These are phyloP conservation scores for Cyberlindnera sargentensis DNA, from an alignment of 805 yeast genomes.

Conservation along the genomic window DNA sequence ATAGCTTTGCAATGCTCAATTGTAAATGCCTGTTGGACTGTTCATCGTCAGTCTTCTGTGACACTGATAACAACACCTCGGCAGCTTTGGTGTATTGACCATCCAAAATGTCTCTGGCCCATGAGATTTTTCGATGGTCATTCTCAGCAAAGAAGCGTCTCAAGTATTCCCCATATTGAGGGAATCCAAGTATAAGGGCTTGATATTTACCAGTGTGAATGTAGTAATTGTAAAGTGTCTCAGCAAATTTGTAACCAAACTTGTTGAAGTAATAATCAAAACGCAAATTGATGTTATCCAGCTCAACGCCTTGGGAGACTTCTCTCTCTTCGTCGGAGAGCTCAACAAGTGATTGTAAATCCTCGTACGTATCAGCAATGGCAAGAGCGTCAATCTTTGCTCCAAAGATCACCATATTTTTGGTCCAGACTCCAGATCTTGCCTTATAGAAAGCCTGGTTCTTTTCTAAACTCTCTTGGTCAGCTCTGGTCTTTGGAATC, in stretches of 20 bases:
- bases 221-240: slow-evolving; percentile 52
- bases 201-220: slow-evolving; percentile 45
- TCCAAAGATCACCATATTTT: slow-evolving; percentile 42
- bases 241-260: slow-evolving; percentile 66
- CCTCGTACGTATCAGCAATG: slow-evolving; percentile 60
- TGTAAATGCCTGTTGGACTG: slow-evolving; percentile 45
- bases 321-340: slow-evolving; percentile 41
- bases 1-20: slow-evolving; percentile 65
- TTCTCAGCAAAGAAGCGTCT: slow-evolving; percentile 43
- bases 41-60: slow-evolving; percentile 34
- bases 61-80: slow-evolving; percentile 35
- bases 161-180: slow-evolving; percentile 42
- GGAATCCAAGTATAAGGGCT: slow-evolving; percentile 49
- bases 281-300: slow-evolving; percentile 15
- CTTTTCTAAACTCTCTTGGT: slow-evolving; percentile 15
- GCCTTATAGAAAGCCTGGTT: slow-evolving; percentile 21
- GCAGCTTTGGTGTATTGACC: slow-evolving; percentile 46
- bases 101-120: slow-evolving; percentile 62
- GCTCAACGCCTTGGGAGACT: slow-evolving; percentile 11
- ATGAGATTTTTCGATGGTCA: slow-evolving; percentile 49
- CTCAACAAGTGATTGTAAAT: slow-evolving; percentile 55
- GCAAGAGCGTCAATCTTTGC: slow-evolving; percentile 47
- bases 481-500: slow-evolving; percentile 15
- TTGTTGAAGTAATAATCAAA: slow-evolving; percentile 48
- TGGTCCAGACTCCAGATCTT: slow-evolving; percentile 49